Evolutionary conservation across 805 yeast genomes (phyloP).

Genomic region (Sugiyamaella floridensis): DNA sequence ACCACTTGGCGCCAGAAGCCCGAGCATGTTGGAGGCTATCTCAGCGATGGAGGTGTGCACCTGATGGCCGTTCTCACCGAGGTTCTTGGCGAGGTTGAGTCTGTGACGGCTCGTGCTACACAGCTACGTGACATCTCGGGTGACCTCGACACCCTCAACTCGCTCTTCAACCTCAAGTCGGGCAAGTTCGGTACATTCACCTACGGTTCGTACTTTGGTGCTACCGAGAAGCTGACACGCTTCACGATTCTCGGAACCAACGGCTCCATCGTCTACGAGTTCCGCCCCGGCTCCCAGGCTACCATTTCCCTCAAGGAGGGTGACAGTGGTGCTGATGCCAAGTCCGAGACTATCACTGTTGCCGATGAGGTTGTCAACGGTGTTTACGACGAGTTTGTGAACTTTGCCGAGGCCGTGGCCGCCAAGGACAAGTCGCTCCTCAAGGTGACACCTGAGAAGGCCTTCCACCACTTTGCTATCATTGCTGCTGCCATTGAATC

Average conservation of each 20-base stretch:
- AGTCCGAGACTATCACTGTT: slow-evolving; percentile 24
- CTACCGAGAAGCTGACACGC: slow-evolving; percentile 58
- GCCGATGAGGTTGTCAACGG: slow-evolving; percentile 46
- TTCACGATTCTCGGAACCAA: slow-evolving; percentile 71
- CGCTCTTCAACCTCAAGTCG: slow-evolving; percentile 54
- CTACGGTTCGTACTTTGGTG: slow-evolving; percentile 83
- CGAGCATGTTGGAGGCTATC: slow-evolving; percentile 85
- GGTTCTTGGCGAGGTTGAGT: slow-evolving; percentile 65
- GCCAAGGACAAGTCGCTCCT: slow-evolving; percentile 54
- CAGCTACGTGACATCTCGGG: slow-evolving; percentile 78
- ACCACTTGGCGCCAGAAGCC: slow-evolving; percentile 89
- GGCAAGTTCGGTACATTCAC: slow-evolving; percentile 78
- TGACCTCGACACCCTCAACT: slow-evolving; percentile 69
- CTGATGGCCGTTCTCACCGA: slow-evolving; percentile 83
- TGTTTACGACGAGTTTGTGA: slow-evolving; percentile 46
- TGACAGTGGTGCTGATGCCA: slow-evolving; percentile 21
- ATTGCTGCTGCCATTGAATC: slow-evolving; percentile 81
- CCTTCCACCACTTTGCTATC: slow-evolving; percentile 89
- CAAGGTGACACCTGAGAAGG: slow-evolving; percentile 59
- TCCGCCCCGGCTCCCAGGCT: slow-evolving; percentile 28
- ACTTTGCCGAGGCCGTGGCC: slow-evolving; percentile 53
- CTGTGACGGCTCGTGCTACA: slow-evolving; percentile 67
- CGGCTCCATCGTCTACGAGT: slow-evolving; percentile 68
- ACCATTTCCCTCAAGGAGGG: slow-evolving; percentile 23
- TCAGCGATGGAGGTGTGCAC: slow-evolving; percentile 96